Evolutionary conservation across 129 eudicot genomes (phyloP), one percentile per base, ranked within the genome.

Genomic region (Saposhnikovia divaricata): DNA sequence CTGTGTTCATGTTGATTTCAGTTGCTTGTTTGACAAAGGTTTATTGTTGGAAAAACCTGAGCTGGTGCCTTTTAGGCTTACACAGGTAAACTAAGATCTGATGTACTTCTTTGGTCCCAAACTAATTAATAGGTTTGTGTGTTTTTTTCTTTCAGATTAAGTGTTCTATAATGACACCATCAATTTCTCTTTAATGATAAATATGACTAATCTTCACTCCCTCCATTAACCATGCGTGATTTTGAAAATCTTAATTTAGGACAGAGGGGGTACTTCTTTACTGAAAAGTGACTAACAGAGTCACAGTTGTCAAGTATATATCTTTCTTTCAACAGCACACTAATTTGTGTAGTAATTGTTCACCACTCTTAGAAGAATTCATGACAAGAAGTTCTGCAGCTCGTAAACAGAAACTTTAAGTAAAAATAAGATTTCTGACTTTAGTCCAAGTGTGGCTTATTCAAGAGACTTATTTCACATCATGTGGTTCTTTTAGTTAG

Each of bases 11-110:
- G 99, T 96, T 72, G 99, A 96, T 85, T 96, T 96, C 83, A 96
- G 99, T 87, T 96, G 99, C 86, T 90, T 96, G 85, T 96, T 96
- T 92, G 98, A 96, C 86, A 89, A 84, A 88, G 99, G 99, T 31
- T 85, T 96, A 82, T 93, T 81, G 85, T 88, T 96, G 82, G 99
- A 96, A 82, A 92, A 90, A 82, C 99, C 99, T 4, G 99, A 96
- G 89, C 92, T 96, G 75, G 99, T 96, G 78, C 99, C 99, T 65
- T 96, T 96, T 81, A 90, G 99, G 84, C 80, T 96, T 79, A 96
- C 99, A 53, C 99, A 92, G 98, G 98, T 95, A 70, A 27, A 83
- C 47, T 44, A 28, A 37, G 71, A 42, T 77, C 59, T 21, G 28
- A 48, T 57, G 70, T 48, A 74, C 42, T 46, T 9, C 51, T 59